Conservation (phyloP, 129 eudicot genomes). For the Lonicera japonica region DNA sequence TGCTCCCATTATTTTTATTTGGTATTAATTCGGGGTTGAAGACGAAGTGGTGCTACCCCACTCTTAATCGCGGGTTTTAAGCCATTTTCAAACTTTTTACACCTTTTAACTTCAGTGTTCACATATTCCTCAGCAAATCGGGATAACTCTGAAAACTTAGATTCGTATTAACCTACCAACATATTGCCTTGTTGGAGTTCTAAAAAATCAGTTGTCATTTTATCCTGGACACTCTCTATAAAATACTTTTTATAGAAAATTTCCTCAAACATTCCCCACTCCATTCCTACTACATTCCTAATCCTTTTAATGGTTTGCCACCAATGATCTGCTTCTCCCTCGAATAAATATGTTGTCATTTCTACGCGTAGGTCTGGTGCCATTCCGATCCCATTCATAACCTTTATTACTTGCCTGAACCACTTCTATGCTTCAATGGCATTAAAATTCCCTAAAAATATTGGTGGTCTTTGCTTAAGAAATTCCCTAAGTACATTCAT, state of each 20-base stretch:
- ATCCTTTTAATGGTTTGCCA: neutral
- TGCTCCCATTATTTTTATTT: no score
- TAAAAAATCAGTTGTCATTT: neutral
- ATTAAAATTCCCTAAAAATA: neutral
- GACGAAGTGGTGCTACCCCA: neutral
- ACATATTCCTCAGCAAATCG: no score
- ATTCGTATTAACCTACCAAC: neutral
- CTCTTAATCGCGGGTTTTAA: neutral
- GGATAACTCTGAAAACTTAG: neutral
- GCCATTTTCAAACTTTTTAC: neutral
- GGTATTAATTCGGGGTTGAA: no score
- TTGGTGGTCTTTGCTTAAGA: neutral
- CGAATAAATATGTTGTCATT: neutral
- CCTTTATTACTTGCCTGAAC: neutral
- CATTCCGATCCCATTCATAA: neutral
- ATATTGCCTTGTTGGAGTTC: neutral
- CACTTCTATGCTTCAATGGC: neutral
- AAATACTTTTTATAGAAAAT: neutral
- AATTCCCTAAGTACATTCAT: neutral
- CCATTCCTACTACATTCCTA: neutral
- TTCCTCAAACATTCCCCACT: neutral
- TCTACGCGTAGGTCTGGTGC: neutral
- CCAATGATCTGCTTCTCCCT: neutral
- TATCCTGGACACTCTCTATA: neutral
- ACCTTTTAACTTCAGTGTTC: neutral